Percentiles rank a stretch among this genome's conserved stretches.
phyloP scores from a whole-genome alignment of 2,329 filamentous ascomycete genomes.

The Dactylonectria macrodidyma region DNA sequence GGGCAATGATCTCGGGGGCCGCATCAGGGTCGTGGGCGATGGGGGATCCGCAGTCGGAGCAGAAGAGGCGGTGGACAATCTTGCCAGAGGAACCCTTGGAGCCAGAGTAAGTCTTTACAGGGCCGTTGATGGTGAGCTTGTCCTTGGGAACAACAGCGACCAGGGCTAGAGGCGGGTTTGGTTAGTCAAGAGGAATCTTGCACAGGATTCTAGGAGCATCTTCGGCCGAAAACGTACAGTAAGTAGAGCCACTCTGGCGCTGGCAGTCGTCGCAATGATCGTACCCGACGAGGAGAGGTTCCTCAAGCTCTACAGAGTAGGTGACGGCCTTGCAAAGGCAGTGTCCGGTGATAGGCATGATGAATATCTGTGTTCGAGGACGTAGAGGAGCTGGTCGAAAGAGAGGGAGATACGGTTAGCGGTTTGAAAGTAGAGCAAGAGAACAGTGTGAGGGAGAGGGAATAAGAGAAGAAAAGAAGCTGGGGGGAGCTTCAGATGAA shows the following conservation, averaged over 20 bases:
- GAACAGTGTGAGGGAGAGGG: slow-evolving; percentile 1
- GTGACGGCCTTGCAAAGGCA: slow-evolving; percentile 81
- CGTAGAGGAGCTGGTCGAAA: slow-evolving; percentile 19
- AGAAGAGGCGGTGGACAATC: slow-evolving; percentile 78
- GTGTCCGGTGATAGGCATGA: slow-evolving; percentile 78
- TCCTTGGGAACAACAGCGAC: slow-evolving; percentile 77
- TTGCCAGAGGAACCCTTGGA: slow-evolving; percentile 71
- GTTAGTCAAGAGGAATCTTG: slow-evolving; percentile 22
- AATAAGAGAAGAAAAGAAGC: slow-evolving; percentile 6
- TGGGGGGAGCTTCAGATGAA: slow-evolving; percentile 38
- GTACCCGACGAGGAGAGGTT: slow-evolving; percentile 71
- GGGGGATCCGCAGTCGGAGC: slow-evolving; percentile 77
- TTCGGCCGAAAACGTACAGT: slow-evolving; percentile 64
- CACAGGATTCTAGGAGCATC: neutral
- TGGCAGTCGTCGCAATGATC: slow-evolving; percentile 83
- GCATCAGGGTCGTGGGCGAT: slow-evolving; percentile 80
- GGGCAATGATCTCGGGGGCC: slow-evolving; percentile 78
- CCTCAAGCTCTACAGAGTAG: slow-evolving; percentile 72
- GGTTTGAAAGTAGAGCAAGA: slow-evolving; percentile 12
- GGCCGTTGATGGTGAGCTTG: slow-evolving; percentile 74
- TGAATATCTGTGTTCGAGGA: slow-evolving; percentile 47
- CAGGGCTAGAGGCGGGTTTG: slow-evolving; percentile 63
- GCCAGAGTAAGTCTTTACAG: slow-evolving; percentile 75
- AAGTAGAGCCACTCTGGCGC: slow-evolving; percentile 78
- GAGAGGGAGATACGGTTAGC: slow-evolving; percentile 18